Percentiles rank a stretch among this genome's conserved stretches.
These are phyloP conservation scores for Trichophyton equinum DNA, from an alignment of 2,329 filamentous ascomycete genomes.

Conservation along the genomic window DNA sequence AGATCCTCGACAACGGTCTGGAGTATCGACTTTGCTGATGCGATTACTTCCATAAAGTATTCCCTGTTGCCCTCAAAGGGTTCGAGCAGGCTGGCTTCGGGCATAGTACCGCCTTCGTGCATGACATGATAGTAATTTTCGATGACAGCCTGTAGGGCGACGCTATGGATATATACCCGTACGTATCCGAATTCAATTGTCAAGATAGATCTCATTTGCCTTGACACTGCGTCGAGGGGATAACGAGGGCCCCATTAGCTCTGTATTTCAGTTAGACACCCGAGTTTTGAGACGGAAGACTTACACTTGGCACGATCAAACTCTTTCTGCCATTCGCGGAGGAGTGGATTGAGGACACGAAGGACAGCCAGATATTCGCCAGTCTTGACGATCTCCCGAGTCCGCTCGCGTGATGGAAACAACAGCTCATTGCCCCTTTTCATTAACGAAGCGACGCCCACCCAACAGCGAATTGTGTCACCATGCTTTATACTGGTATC, in stretches of 20 bases:
- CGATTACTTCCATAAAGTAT: slow-evolving; percentile 44
- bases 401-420: slow-evolving; percentile 68
- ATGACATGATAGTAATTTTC: slow-evolving; percentile 22
- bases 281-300: not conserved
- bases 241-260: slow-evolving; percentile 1
- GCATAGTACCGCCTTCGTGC: slow-evolving; percentile 9
- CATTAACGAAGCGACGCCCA: slow-evolving; percentile 75
- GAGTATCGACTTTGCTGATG: slow-evolving; percentile 41
- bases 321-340: slow-evolving; percentile 60
- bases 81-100: slow-evolving; percentile 13
- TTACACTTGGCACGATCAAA: slow-evolving; percentile 27
- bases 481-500: slow-evolving; percentile 14
- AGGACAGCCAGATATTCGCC: slow-evolving; percentile 67
- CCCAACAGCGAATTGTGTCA: slow-evolving; percentile 50
- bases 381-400: slow-evolving; percentile 67
- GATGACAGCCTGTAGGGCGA: slow-evolving; percentile 46
- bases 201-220: slow-evolving; percentile 33
- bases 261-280: slow-evolving; percentile 2
- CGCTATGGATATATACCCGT: slow-evolving; percentile 32
- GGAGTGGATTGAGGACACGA: slow-evolving; percentile 59
- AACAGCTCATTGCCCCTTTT: slow-evolving; percentile 70
- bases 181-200: slow-evolving; percentile 42
- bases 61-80: slow-evolving; percentile 34
- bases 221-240: slow-evolving; percentile 46
- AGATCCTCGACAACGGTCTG: slow-evolving; percentile 42